These are phyloP conservation scores for Aureobasidium uvarum DNA, from an alignment of 2,329 filamentous ascomycete genomes.

Conservation along the genomic window DNA sequence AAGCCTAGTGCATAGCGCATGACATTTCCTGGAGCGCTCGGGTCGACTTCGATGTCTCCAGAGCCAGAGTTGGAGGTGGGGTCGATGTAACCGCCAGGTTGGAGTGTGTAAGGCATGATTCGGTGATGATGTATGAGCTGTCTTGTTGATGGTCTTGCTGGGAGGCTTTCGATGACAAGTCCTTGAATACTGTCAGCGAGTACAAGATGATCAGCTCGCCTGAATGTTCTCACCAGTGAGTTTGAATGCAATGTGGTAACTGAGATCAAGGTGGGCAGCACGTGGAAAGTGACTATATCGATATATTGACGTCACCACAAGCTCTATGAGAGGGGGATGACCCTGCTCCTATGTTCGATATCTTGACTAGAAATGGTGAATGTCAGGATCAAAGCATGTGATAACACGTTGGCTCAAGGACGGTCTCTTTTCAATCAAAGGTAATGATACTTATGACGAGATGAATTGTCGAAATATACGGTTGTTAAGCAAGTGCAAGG, in stretches of 20 bases:
- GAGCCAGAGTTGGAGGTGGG: conserved; percentile 1
- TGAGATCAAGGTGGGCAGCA: background rate
- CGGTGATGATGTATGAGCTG: background rate
- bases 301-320: background rate
- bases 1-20: conserved; percentile 8
- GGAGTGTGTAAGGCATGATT: conserved; percentile 16
- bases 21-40: conserved; percentile 1
- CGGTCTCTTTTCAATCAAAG: background rate
- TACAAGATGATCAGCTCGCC: background rate
- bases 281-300: background rate
- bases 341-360: background rate
- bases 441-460: no score
- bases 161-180: background rate
- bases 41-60: conserved; percentile 6
- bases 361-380: no score
- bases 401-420: background rate
- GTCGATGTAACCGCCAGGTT: conserved; percentile 12
- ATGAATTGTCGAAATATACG: background rate
- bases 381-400: background rate
- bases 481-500: background rate
- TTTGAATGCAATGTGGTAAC: no score
- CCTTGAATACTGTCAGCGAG: background rate
- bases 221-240: background rate
- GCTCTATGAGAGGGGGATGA: background rate
- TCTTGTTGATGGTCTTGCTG: background rate